phyloP scores from a whole-genome alignment of 75 land plant genomes.

The Selaginella moellendorffii region DNA sequence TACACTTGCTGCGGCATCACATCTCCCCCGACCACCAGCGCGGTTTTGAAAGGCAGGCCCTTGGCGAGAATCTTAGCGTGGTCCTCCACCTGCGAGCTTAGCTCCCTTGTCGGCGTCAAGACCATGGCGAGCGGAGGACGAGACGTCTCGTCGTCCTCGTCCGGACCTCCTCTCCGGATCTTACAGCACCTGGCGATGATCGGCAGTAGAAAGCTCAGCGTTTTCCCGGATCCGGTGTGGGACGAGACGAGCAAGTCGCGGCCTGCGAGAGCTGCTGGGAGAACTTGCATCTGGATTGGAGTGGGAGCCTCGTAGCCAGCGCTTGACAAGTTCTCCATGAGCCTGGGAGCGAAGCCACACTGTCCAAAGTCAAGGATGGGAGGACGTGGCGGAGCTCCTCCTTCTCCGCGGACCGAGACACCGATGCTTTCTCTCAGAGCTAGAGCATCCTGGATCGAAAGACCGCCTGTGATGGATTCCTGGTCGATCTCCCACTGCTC shows the following conservation, averaged over 20 bases:
- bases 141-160: slow-evolving; percentile 24
- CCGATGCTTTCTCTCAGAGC: slow-evolving; percentile 35
- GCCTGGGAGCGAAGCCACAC: slow-evolving; percentile 38
- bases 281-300: slow-evolving; percentile 90
- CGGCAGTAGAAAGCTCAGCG: slow-evolving; percentile 59
- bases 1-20: slow-evolving; percentile 63
- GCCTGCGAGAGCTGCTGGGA: slow-evolving; percentile 63
- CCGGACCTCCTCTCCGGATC: slow-evolving; percentile 12
- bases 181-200: slow-evolving; percentile 36
- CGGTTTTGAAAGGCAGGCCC: slow-evolving; percentile 71
- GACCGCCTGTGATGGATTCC: no score
- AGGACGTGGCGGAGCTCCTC: slow-evolving; percentile 19
- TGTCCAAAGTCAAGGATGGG: slow-evolving; percentile 55
- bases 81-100: slow-evolving; percentile 74
- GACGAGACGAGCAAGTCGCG: slow-evolving; percentile 56
- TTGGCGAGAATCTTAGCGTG: slow-evolving; percentile 69
- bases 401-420: slow-evolving; percentile 40
- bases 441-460: no score
- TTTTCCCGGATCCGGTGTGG: slow-evolving; percentile 85
- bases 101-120: slow-evolving; percentile 82
- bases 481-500: no score
- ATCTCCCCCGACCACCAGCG: slow-evolving; percentile 81
- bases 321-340: slow-evolving; percentile 44
- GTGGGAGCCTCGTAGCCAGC: slow-evolving; percentile 70
- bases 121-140: slow-evolving; percentile 79